Evolutionary conservation across 1,139 yeast species (phyloP).

Genomic region (Protomyces arabidopsidicola): DNA sequence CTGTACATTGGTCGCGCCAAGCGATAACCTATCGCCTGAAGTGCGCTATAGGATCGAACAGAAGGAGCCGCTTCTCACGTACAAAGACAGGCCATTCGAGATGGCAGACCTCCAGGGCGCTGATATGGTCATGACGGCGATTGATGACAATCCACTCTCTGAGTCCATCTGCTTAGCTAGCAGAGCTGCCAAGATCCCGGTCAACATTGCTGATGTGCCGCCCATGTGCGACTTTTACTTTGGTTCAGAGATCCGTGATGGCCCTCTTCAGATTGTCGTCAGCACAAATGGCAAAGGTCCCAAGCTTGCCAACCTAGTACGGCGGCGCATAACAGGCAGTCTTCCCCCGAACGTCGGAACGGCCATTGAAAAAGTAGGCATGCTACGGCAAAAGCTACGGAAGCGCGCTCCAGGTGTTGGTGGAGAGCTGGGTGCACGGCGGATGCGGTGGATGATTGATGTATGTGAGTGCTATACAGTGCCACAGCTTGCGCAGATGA

Average conservation of each 20-base stretch:
- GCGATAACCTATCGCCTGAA: constrained; percentile 51
- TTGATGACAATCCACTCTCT: constrained; percentile 64
- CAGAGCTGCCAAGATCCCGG: constrained; percentile 52
- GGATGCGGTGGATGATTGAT: constrained; percentile 34
- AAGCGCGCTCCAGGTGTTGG: constrained; percentile 35
- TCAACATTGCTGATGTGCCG: constrained; percentile 83
- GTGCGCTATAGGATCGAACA: constrained; percentile 44
- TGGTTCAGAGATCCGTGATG: constrained; percentile 72
- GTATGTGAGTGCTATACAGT: constrained; percentile 33
- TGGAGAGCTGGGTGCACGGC: constrained; percentile 26
- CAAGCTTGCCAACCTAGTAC: constrained; percentile 60
- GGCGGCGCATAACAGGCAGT: constrained; percentile 52
- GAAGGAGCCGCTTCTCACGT: constrained; percentile 46
- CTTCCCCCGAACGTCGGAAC: constrained; percentile 39
- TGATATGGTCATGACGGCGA: constrained; percentile 64
- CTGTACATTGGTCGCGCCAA: constrained; percentile 61
- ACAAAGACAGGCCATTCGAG: constrained; percentile 49
- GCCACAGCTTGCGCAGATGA: constrained; percentile 30
- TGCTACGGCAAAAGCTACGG: constrained; percentile 53
- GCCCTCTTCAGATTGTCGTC: constrained; percentile 76
- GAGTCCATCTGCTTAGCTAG: constrained; percentile 57
- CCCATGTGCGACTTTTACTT: constrained; percentile 78
- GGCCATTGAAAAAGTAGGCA: constrained; percentile 63
- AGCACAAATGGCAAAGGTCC: constrained; percentile 83
- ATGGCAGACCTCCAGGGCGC: constrained; percentile 34